Evolutionary conservation across 1,139 yeast species (phyloP).

Genomic region (Pichia sp.): DNA sequence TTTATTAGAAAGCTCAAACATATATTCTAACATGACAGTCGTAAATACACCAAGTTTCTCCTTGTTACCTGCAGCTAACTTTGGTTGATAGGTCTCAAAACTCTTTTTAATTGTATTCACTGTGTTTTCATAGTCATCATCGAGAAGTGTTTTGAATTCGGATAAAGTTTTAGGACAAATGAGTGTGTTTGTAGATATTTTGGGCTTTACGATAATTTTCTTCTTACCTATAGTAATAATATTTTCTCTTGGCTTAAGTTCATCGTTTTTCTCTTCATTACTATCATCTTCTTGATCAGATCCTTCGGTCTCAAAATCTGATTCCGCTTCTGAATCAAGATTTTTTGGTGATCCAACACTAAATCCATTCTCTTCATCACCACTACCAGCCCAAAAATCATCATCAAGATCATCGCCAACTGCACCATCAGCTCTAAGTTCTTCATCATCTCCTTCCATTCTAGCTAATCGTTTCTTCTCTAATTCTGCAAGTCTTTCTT

Average conservation of each 20-base stretch:
- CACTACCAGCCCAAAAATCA: conserved; percentile 51
- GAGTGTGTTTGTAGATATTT: conserved; percentile 15
- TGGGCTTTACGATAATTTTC: conserved; percentile 19
- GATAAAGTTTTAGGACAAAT: conserved; percentile 54
- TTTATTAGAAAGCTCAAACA: conserved; percentile 36
- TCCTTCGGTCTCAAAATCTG: conserved; percentile 21
- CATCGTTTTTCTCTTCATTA: conserved; percentile 17
- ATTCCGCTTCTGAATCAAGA: conserved; percentile 19
- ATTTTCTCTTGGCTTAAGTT: conserved; percentile 14
- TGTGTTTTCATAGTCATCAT: conserved; percentile 36
- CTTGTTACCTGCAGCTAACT: conserved; percentile 74
- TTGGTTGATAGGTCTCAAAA: conserved; percentile 62
- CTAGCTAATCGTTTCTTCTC: conserved; percentile 74
- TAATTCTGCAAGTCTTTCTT: conserved; percentile 56
- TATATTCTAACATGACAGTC: conserved; percentile 56
- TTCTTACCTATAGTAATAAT: conserved; percentile 29
- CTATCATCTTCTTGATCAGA: conserved; percentile 24
- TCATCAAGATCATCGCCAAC: conserved; percentile 66
- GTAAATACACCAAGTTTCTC: conserved; percentile 62
- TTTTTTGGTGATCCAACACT: conserved; percentile 16
- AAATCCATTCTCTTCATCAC: conserved; percentile 39
- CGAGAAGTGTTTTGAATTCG: conserved; percentile 35
- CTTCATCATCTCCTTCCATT: conserved; percentile 64
- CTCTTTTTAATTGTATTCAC: conserved; percentile 47
- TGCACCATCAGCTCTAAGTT: conserved; percentile 25